Conservation (phyloP, 2,329 filamentous ascomycete genomes). For the Colletotrichum filicis region DNA sequence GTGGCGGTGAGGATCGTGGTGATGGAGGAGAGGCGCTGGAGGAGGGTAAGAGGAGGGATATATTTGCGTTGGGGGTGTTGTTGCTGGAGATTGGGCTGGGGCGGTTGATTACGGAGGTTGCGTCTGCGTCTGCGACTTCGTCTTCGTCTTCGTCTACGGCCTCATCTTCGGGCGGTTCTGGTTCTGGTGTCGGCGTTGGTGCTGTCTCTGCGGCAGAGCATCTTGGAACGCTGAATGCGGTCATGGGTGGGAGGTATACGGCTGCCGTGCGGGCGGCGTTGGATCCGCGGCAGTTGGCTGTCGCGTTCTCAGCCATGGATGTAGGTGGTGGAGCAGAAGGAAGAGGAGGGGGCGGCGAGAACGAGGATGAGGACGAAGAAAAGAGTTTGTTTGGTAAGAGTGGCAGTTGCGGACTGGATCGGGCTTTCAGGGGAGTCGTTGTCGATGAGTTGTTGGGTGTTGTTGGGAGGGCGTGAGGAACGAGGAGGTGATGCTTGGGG, state of each 20-base stretch:
- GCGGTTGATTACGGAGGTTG: not conserved
- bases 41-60: not conserved
- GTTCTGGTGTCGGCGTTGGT: not conserved
- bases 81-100: not conserved
- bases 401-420: not conserved
- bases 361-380: not conserved
- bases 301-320: not conserved
- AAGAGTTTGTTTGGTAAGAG: not conserved
- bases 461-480: not conserved
- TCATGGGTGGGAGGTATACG: not conserved
- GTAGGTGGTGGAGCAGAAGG: not conserved
- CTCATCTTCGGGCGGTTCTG: not conserved
- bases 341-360: too few relatives aligned
- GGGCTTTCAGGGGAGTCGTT: not conserved
- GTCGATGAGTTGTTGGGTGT: not conserved
- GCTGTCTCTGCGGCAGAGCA: not conserved
- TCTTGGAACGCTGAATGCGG: not conserved
- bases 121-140: not conserved
- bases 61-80: not conserved
- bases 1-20: not conserved
- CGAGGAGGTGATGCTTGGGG: not conserved
- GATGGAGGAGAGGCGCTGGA: not conserved
- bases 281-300: not conserved
- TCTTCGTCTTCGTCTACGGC: too few relatives aligned
- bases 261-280: not conserved